A percentile compares a stretch with the other conserved stretches of the same genome.
Evolutionary conservation across 345 rosid genomes (phyloP).

Genomic region (Euphorbia lathyris): DNA sequence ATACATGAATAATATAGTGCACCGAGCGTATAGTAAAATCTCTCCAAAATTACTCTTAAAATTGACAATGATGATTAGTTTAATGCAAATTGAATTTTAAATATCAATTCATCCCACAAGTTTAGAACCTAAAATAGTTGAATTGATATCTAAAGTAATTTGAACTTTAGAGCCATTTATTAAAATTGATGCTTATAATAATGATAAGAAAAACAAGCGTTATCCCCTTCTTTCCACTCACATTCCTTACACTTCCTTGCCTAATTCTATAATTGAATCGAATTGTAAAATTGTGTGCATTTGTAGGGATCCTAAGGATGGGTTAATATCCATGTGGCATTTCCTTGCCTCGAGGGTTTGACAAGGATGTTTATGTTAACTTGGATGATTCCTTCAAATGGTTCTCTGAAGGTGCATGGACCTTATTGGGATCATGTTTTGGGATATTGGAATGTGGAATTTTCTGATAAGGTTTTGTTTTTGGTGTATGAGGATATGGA

Average conservation of each 20-base stretch:
- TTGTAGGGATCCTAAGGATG: constrained; percentile 10
- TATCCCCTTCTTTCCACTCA: background rate
- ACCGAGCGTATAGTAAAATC: no score
- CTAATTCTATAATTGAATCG: background rate
- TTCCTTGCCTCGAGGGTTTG: constrained; percentile 3
- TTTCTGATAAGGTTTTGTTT: constrained; percentile 2
- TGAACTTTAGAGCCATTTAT: no score
- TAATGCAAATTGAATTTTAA: no score
- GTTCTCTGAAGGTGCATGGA: constrained; percentile 1
- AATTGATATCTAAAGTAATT: no score
- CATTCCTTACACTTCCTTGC: constrained; percentile 4
- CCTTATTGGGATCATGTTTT: constrained; percentile 10
- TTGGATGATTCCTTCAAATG: background rate
- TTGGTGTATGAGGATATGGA: constrained; percentile 1
- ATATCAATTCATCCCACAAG: no score
- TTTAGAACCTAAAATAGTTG: no score
- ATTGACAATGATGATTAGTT: no score
- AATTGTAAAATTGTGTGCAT: background rate
- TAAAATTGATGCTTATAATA: background rate
- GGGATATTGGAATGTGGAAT: constrained; percentile 1
- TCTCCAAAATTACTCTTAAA: no score
- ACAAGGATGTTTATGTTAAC: background rate
- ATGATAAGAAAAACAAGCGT: background rate
- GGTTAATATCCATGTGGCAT: constrained; percentile 1
- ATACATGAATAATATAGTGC: no score